Evolutionary conservation across 2,329 filamentous ascomycete genomes (phyloP), one percentile per base, ranked within the genome.

Genomic region (Calonectria hawksworthii): DNA sequence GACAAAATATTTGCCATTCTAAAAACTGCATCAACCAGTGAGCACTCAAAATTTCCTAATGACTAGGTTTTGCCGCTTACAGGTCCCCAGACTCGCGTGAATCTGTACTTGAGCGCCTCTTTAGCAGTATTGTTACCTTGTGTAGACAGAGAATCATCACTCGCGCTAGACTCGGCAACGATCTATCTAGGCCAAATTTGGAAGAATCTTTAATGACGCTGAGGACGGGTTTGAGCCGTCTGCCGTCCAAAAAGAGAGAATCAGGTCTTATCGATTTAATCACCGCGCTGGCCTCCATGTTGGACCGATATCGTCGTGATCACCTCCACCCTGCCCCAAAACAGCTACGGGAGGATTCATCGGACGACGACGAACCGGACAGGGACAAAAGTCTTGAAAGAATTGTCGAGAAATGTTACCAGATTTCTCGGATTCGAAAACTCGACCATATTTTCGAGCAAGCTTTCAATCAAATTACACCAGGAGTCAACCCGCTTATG

Each of bases 1-100:
- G 75, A 78, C 38, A n/a, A 23, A 0, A 51, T 80, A 70, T 79
- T 78, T 52, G 30, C 18, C 9, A 52, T 70, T n/a, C 59, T 80
- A 9, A 64, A 41, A 11, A 16, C 54, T 2, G 68, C 47, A 1
- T 54, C 65, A 23, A 23, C 2, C 0, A 23, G 76, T 68, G 28
- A 77, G 75, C 23, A 9, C 50, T n/a, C 26, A 4, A 26, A 23
- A 4, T 30, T 30, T 32, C 8, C 26, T 23, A 2, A 5, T 2
- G 8, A 4, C n/a, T 21, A 8, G 21, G 1, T 4, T 10, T 23
- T 21, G 18, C 9, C 23, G 44, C 73, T 75, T 23, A 75, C 44
- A 34, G 14, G 26, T 6, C 9, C 10, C 2, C 3, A 76, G 74
- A 8, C 21, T 21, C 73, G 36, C 73, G 59, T 4, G 51, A 72